Conservation (phyloP, 495 filamentous ascomycete genomes). For the Penicillium argentinense region DNA sequence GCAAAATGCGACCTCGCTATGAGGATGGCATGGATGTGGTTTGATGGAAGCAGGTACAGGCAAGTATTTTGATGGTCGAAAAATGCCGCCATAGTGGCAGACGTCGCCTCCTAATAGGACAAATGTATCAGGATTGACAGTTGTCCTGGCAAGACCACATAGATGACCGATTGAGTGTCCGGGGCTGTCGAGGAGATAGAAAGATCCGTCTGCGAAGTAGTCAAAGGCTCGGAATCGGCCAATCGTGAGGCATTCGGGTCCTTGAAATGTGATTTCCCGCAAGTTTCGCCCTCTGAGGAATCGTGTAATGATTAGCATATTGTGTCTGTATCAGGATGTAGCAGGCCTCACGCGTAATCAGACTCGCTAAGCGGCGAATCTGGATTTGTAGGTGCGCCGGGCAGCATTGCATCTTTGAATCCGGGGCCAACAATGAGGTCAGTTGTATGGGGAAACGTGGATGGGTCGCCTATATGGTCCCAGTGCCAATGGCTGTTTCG, state of each 20-base stretch:
- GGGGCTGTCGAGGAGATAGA: constrained; percentile 47
- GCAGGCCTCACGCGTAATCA: neutral
- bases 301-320: neutral
- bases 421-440: constrained; percentile 55
- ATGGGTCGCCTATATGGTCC: constrained; percentile 56
- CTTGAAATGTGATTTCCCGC: neutral
- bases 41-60: constrained; percentile 17
- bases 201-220: constrained; percentile 48
- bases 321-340: neutral
- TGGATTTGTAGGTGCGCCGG: constrained; percentile 48
- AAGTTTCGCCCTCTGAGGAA: neutral
- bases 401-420: constrained; percentile 42
- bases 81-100: constrained; percentile 51
- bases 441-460: constrained; percentile 46
- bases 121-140: constrained; percentile 36
- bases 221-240: constrained; percentile 47
- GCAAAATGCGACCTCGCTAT: neutral
- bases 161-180: constrained; percentile 49
- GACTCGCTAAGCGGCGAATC: constrained; percentile 11
- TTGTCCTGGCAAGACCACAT: constrained; percentile 40
- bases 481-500: constrained; percentile 55
- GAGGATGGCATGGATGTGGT: constrained; percentile 2
- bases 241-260: neutral
- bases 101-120: constrained; percentile 48
- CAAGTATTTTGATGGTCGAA: constrained; percentile 50